Conservation (phyloP, 2,329 filamentous ascomycete species). For the Aspergillus sp. region DNA sequence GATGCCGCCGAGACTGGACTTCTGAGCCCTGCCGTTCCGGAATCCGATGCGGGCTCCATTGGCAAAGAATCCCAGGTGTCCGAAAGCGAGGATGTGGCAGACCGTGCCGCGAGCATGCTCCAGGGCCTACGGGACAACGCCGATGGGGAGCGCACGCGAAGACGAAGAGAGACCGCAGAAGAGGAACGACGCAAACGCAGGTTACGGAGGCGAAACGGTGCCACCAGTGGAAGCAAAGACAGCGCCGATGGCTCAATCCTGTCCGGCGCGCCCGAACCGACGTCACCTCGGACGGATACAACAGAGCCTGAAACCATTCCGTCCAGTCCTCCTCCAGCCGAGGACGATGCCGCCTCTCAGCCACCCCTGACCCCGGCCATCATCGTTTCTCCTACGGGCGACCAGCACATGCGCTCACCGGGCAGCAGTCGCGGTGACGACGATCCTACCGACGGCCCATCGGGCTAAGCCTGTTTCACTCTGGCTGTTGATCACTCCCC, state of each 20-base stretch:
- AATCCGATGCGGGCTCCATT: constrained; percentile 34
- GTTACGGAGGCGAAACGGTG: constrained; percentile 63
- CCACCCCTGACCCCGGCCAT: constrained; percentile 33
- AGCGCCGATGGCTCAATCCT: constrained; percentile 32
- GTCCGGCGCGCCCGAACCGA: constrained; percentile 33
- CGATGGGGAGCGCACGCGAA: constrained; percentile 59
- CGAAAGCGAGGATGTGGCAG: constrained; percentile 72
- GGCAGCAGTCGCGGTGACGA: constrained; percentile 22
- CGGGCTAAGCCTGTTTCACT: too few species aligned
- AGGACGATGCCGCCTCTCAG: constrained; percentile 20
- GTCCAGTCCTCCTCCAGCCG: constrained; percentile 22
- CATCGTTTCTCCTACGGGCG: constrained; percentile 32
- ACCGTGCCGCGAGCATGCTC: constrained; percentile 77
- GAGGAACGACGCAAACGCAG: constrained; percentile 70
- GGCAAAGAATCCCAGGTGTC: constrained; percentile 40
- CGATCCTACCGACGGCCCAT: constrained; percentile 19
- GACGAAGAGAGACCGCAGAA: constrained; percentile 72
- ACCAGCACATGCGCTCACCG: constrained; percentile 22
- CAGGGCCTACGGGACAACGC: constrained; percentile 72
- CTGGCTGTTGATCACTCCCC: too few species aligned
- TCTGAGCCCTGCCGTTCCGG: constrained; percentile 51
- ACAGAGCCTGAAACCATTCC: constrained; percentile 21
- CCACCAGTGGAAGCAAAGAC: constrained; percentile 37
- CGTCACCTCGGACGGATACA: constrained; percentile 26
- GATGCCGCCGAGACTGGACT: constrained; percentile 34